Evolutionary conservation across 768 basidiomycete genomes (phyloP).

Genomic region (Pleurotus eryngii): DNA sequence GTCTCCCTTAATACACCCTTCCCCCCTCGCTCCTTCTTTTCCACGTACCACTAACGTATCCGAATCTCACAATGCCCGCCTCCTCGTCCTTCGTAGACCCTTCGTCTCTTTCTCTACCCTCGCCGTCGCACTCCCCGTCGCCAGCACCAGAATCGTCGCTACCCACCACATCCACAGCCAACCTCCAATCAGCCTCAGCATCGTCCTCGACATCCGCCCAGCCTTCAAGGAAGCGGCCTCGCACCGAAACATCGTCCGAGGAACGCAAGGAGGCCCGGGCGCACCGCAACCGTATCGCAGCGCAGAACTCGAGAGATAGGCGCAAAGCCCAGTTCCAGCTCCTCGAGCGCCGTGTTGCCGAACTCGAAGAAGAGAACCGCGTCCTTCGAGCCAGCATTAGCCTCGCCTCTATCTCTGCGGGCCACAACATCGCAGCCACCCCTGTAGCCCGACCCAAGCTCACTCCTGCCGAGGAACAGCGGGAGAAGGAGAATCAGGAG

Average conservation of each 20-base stretch:
- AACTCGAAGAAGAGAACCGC: constrained; percentile 84
- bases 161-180: constrained; percentile 14
- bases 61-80: constrained; percentile 7
- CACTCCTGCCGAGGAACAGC: constrained; percentile 30
- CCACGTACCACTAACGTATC: constrained; percentile 9
- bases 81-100: constrained; percentile 26
- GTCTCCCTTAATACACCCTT: constrained; percentile 9
- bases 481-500: constrained; percentile 72
- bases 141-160: constrained; percentile 12
- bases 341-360: constrained; percentile 64
- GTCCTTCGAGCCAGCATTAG: constrained; percentile 57
- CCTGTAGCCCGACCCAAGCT: constrained; percentile 23
- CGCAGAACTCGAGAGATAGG: constrained; percentile 89
- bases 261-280: constrained; percentile 87
- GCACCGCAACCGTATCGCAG: constrained; percentile 90
- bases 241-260: constrained; percentile 60
- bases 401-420: constrained; percentile 20
- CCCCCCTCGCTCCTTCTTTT: constrained; percentile 9
- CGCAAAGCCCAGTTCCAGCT: constrained; percentile 78
- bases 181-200: background rate
- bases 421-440: constrained; percentile 17
- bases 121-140: constrained; percentile 25
- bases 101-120: constrained; percentile 26
- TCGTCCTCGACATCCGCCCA: constrained; percentile 25
- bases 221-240: constrained; percentile 73